Conservation (phyloP, 345 rosid species). For the Cardiospermum halicacabum region DNA sequence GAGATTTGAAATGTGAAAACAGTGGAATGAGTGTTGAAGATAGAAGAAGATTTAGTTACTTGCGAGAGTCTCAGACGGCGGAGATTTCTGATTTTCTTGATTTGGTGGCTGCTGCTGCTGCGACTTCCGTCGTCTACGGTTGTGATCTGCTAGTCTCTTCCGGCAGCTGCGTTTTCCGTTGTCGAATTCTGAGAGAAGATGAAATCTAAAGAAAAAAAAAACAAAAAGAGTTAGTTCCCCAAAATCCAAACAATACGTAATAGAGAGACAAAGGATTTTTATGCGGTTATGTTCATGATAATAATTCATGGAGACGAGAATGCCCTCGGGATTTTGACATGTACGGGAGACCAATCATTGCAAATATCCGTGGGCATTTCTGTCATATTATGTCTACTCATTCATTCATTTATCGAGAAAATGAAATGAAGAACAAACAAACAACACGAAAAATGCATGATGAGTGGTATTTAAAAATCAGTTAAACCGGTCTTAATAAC, state of each 20-base stretch:
- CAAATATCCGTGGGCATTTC: constrained; percentile 17
- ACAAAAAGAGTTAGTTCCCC: too few species aligned
- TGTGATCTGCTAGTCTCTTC: constrained; percentile 91
- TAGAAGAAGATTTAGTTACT: constrained; percentile 19
- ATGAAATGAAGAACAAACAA: too few species aligned
- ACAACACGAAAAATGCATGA: constrained; percentile 8
- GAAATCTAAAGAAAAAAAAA: too few species aligned
- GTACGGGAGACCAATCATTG: constrained; percentile 24
- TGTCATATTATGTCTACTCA: constrained; percentile 1
- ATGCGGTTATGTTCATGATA: too few species aligned
- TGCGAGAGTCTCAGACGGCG: constrained; percentile 38
- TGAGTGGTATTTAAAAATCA: constrained; percentile 10
- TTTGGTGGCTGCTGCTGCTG: constrained; percentile 38
- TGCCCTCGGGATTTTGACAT: constrained; percentile 40
- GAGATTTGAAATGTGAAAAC: too few species aligned
- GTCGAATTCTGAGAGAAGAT: constrained; percentile 84
- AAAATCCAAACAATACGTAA: too few species aligned
- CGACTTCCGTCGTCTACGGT: constrained; percentile 87
- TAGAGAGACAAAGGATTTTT: neutral
- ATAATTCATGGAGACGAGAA: constrained; percentile 25
- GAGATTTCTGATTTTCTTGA: constrained; percentile 42
- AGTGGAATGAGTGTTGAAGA: too few species aligned
- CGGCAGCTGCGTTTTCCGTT: constrained; percentile 99
- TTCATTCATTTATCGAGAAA: neutral
- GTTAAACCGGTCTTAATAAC: neutral